Percentiles rank a stretch among this genome's conserved stretches.
phyloP scores from a whole-genome alignment of 2,329 filamentous ascomycete genomes.

The Claviceps monticola region DNA sequence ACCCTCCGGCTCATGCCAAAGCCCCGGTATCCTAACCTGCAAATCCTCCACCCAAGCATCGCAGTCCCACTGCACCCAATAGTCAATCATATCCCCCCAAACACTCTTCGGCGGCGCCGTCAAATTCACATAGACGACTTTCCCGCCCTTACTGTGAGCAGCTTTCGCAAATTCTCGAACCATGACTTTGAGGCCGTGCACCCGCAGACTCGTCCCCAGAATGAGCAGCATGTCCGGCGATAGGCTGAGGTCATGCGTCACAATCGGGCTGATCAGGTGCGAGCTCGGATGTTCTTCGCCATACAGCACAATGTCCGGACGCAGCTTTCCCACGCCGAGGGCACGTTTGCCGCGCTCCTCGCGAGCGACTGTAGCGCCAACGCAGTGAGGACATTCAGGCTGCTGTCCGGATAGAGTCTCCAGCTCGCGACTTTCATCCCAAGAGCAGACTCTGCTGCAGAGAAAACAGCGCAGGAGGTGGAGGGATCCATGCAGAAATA shows the following conservation, averaged over 20 bases:
- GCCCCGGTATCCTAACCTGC: slow-evolving; percentile 39
- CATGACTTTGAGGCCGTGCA: slow-evolving; percentile 58
- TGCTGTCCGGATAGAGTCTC: slow-evolving; percentile 50
- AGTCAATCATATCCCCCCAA: slow-evolving; percentile 62
- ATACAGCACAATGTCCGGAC: slow-evolving; percentile 62
- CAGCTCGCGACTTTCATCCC: slow-evolving; percentile 43
- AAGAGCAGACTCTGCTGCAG: slow-evolving; percentile 42
- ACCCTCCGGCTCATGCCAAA: slow-evolving; percentile 42
- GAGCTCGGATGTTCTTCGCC: slow-evolving; percentile 59
- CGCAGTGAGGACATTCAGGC: slow-evolving; percentile 53
- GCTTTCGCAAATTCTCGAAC: slow-evolving; percentile 59
- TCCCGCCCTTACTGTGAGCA: slow-evolving; percentile 53
- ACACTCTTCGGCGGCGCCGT: slow-evolving; percentile 58
- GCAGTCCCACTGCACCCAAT: slow-evolving; percentile 63
- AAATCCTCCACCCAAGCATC: slow-evolving; percentile 58
- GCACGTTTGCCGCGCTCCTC: slow-evolving; percentile 53
- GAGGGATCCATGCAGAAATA: slow-evolving; percentile 61
- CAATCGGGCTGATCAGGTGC: slow-evolving; percentile 52
- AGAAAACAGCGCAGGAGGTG: slow-evolving; percentile 49
- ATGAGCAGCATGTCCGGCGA: slow-evolving; percentile 56
- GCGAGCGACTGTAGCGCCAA: slow-evolving; percentile 45
- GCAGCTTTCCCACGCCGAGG: slow-evolving; percentile 51
- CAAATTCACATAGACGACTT: slow-evolving; percentile 59
- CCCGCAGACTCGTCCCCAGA: slow-evolving; percentile 55
- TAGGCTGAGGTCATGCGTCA: slow-evolving; percentile 51